phyloP scores from a whole-genome alignment of 2,329 filamentous ascomycete genomes.

The Botrytis squamosa region DNA sequence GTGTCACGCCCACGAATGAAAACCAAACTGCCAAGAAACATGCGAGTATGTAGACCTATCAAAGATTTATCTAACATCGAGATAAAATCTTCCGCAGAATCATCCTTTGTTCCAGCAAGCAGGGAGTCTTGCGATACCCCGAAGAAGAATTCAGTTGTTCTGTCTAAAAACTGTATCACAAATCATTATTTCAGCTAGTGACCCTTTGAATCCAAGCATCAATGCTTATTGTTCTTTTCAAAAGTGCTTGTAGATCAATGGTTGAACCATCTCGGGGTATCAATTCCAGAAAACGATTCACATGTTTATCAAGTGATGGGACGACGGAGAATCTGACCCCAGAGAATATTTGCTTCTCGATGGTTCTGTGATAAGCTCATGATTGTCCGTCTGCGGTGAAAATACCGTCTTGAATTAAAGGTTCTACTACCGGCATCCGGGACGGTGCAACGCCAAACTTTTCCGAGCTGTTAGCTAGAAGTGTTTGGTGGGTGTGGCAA shows the following conservation, averaged over 20 bases:
- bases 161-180: neutral
- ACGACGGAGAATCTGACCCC: conserved; percentile 49
- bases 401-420: conserved; percentile 54
- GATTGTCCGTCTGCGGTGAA: conserved; percentile 51
- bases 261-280: conserved; percentile 53
- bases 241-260: conserved; percentile 59
- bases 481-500: neutral
- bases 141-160: neutral
- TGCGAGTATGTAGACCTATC: conserved; percentile 10
- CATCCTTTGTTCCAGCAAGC: neutral
- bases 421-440: conserved; percentile 45
- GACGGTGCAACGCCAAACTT: conserved; percentile 49
- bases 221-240: conserved; percentile 47
- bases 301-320: conserved; percentile 58
- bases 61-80: conserved; percentile 22
- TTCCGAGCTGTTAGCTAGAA: conserved; percentile 52
- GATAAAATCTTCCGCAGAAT: neutral
- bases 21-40: conserved; percentile 15
- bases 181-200: neutral
- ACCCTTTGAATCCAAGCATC: neutral
- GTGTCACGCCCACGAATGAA: conserved; percentile 6
- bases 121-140: neutral
- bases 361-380: conserved; percentile 50
- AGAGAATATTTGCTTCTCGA: conserved; percentile 54
- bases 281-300: conserved; percentile 53